These are phyloP conservation scores for Fusarium marasasianum DNA, from an alignment of 2,329 filamentous ascomycete genomes.

Conservation along the genomic window DNA sequence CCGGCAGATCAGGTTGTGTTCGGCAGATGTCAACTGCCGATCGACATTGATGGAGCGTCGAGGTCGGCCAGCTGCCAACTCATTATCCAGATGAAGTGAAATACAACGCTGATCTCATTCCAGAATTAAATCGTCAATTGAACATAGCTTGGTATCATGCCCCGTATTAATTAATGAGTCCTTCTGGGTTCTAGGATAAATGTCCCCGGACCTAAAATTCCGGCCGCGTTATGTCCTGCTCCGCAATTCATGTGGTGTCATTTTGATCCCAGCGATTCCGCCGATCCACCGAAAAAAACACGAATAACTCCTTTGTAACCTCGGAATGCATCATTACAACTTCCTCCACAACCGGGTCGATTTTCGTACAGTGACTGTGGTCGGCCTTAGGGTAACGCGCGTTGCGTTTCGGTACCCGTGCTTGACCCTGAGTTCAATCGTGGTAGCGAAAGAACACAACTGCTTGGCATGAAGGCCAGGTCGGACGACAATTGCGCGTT, in stretches of 20 bases:
- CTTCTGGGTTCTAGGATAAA: too few species aligned
- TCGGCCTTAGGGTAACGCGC: fast-evolving
- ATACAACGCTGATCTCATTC: background rate
- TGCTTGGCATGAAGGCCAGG: background rate
- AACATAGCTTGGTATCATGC: background rate
- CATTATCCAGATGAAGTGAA: background rate
- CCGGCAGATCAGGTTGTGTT: background rate
- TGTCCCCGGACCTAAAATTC: background rate
- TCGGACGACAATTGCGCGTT: background rate
- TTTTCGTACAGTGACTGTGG: background rate
- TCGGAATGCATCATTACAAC: too few species aligned
- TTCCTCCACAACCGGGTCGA: too few species aligned
- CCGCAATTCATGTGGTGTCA: background rate
- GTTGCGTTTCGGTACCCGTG: too few species aligned
- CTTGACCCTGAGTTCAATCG: background rate
- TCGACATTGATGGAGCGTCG: background rate
- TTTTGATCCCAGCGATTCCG: background rate
- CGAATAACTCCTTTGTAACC: background rate
- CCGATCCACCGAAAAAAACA: background rate
- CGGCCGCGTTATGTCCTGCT: too few species aligned
- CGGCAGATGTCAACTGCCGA: background rate
- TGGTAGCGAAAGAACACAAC: background rate
- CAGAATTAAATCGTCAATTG: background rate
- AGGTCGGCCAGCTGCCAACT: background rate
- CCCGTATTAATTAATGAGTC: background rate